A percentile compares a stretch with the other conserved stretches of the same genome.
phyloP scores from a whole-genome alignment of 306 rosid species.

The Casuarina equisetifolia region DNA sequence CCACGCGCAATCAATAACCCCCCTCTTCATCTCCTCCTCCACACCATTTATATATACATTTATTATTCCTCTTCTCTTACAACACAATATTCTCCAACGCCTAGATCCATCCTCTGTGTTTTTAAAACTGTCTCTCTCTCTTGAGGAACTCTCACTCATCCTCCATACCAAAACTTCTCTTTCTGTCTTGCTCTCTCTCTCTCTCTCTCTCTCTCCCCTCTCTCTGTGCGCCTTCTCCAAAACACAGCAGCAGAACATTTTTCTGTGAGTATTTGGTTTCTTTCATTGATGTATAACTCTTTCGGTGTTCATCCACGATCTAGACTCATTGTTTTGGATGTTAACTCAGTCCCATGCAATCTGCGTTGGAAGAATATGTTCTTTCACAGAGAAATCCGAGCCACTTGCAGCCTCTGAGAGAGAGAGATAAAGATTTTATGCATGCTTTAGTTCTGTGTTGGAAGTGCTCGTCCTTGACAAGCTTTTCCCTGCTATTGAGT shows the following conservation, averaged over 20 bases:
- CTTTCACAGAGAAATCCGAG: neutral
- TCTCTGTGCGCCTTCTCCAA: conserved; percentile 15
- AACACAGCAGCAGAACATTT: conserved; percentile 38
- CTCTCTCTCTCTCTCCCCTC: conserved; percentile 9
- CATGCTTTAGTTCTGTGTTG: neutral
- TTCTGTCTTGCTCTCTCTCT: conserved; percentile 1
- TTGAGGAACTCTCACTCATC: conserved; percentile 31
- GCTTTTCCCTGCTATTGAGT: conserved; percentile 15
- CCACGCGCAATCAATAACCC: conserved; percentile 92
- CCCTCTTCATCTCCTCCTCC: conserved; percentile 23
- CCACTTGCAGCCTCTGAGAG: neutral
- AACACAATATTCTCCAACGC: conserved; percentile 30
- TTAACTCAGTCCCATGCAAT: neutral
- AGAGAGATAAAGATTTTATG: neutral
- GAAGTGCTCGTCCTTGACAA: conserved; percentile 18
- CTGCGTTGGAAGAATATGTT: neutral
- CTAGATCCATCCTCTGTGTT: conserved; percentile 6
- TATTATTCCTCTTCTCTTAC: conserved; percentile 34
- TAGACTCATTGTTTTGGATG: neutral
- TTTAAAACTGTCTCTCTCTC: conserved; percentile 28
- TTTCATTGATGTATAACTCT: neutral
- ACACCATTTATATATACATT: conserved; percentile 27
- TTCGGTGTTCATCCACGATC: neutral
- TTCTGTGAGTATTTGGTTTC: conserved; percentile 43
- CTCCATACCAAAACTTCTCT: neutral